A percentile compares a stretch with the other conserved stretches of the same genome.
phyloP scores from a whole-genome alignment of 2,329 filamentous ascomycete species.

The Colletotrichum lindemuthianum region DNA sequence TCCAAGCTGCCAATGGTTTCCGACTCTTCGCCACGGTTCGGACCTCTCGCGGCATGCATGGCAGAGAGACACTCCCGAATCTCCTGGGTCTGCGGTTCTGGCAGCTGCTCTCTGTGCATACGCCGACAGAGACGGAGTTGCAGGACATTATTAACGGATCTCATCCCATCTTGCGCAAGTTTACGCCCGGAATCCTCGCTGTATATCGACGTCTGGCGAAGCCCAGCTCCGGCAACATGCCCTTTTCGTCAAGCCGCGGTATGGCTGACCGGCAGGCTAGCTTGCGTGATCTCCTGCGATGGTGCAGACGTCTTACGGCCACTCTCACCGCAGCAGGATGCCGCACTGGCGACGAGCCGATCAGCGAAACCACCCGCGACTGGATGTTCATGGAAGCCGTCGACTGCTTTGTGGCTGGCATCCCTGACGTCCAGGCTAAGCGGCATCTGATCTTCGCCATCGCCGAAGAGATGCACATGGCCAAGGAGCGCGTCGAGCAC shows the following conservation, averaged over 20 bases:
- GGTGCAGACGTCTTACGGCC: conserved; percentile 80
- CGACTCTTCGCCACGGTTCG: conserved; percentile 92
- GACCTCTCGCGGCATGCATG: conserved; percentile 76
- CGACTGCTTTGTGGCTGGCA: conserved; percentile 89
- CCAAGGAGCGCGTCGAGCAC: conserved; percentile 82
- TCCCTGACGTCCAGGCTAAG: conserved; percentile 73
- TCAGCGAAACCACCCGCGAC: conserved; percentile 77
- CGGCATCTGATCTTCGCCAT: conserved; percentile 73
- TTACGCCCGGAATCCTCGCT: conserved; percentile 66
- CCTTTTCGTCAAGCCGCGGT: conserved; percentile 56
- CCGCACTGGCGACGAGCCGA: conserved; percentile 74
- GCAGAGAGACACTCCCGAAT: conserved; percentile 72
- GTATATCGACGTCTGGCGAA: conserved; percentile 66
- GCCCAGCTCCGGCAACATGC: conserved; percentile 43
- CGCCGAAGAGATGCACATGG: conserved; percentile 87
- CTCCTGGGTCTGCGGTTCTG: conserved; percentile 89
- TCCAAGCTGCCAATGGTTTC: conserved; percentile 86
- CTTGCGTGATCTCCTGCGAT: conserved; percentile 87
- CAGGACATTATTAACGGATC: conserved; percentile 76
- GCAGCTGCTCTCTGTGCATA: conserved; percentile 77
- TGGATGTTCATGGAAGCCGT: conserved; percentile 93
- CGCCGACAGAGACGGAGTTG: conserved; percentile 76
- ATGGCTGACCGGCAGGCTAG: conserved; percentile 65
- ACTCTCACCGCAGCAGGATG: conserved; percentile 70
- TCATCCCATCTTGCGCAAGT: conserved; percentile 75